phyloP scores from a whole-genome alignment of 2,329 filamentous ascomycete species.

The Plenodomus lindquistii region DNA sequence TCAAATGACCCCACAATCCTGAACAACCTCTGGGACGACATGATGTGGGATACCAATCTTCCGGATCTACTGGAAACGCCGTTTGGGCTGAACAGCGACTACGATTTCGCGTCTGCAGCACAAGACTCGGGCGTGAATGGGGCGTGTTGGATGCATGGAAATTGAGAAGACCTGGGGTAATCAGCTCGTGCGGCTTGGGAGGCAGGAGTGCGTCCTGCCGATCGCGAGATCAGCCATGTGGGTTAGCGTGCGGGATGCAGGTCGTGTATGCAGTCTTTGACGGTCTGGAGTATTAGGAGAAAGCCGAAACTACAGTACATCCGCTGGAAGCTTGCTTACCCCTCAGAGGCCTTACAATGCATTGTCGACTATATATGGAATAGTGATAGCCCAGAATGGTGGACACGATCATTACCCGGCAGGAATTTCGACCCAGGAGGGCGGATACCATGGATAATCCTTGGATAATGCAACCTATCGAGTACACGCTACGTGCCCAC shows the following conservation, averaged over 20 bases:
- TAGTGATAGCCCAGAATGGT: no score
- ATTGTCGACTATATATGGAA: no score
- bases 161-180: constrained; percentile 14
- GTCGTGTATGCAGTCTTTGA: not conserved
- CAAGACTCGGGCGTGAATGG: constrained; percentile 36
- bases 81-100: constrained; percentile 39
- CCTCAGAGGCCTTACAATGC: no score
- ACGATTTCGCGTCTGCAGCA: constrained; percentile 39
- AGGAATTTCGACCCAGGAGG: no score
- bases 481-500: no score
- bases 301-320: not conserved
- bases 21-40: constrained; percentile 47
- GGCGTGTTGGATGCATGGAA: constrained; percentile 44
- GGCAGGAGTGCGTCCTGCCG: not conserved
- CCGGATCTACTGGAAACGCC: constrained; percentile 44
- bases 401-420: no score
- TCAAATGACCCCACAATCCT: constrained; percentile 34
- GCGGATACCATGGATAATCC: no score
- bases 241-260: not conserved
- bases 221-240: not conserved
- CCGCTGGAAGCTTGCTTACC: no score
- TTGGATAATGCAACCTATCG: no score
- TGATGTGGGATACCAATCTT: constrained; percentile 48
- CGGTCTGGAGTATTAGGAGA: not conserved
- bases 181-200: not conserved